phyloP scores from a whole-genome alignment of 371 early-diverging fungal genomes.

The Rhizopus sp. region DNA sequence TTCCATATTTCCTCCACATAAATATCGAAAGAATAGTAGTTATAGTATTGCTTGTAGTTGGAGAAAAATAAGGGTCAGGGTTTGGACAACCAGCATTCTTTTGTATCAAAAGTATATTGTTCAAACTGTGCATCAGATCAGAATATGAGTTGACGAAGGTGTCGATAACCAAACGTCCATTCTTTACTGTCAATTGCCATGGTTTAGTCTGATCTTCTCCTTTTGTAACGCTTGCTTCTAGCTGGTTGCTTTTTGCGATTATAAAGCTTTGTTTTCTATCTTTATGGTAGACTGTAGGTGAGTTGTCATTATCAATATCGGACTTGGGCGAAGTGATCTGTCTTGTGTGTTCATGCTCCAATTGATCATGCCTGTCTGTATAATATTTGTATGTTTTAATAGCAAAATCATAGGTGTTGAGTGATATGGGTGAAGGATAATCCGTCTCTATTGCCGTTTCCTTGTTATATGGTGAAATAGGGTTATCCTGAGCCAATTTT shows the following conservation, averaged over 20 bases:
- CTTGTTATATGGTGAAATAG: background rate
- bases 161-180: constrained; percentile 30
- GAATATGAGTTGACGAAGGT: constrained; percentile 35
- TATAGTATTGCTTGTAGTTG: constrained; percentile 1
- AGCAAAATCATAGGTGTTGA: background rate
- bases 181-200: constrained; percentile 37
- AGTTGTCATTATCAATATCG: too few species aligned
- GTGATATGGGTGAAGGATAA: constrained; percentile 22
- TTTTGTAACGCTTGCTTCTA: constrained; percentile 11
- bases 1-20: constrained; percentile 39
- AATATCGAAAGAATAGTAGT: constrained; percentile 14
- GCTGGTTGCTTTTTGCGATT: constrained; percentile 1
- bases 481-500: constrained; percentile 7
- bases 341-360: background rate
- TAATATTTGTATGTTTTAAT: too few species aligned
- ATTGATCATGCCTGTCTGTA: background rate
- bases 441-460: constrained; percentile 1
- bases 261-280: background rate
- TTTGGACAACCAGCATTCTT: constrained; percentile 15
- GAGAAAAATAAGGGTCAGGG: background rate
- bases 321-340: too few species aligned
- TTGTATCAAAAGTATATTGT: constrained; percentile 26
- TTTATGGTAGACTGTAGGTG: too few species aligned
- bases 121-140: constrained; percentile 27
- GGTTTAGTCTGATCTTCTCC: constrained; percentile 3